Percentiles rank a stretch among this genome's conserved stretches.
Conservation (phyloP, 1,284 basidiomycete species). For the Cryptococcus sp. region DNA sequence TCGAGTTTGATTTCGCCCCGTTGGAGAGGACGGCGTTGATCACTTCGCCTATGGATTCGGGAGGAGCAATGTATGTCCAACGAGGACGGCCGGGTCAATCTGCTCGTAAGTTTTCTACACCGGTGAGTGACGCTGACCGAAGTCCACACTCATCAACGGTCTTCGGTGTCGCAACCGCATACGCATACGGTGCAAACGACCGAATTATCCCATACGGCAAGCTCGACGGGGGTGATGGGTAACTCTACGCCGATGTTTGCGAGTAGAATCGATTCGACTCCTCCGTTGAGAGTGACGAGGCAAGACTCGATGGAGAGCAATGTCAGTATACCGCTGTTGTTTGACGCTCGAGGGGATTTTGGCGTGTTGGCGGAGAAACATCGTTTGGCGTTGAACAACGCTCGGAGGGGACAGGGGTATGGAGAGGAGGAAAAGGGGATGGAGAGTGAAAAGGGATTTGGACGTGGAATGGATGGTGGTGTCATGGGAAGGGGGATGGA, state of each 20-base stretch:
- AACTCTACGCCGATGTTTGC: no score
- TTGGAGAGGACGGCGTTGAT: slow-evolving; percentile 5
- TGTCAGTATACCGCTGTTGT: slow-evolving; percentile 11
- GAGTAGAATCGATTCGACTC: neutral
- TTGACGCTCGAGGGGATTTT: slow-evolving; percentile 13
- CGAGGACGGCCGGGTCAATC: no score
- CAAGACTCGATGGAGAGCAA: slow-evolving; percentile 1
- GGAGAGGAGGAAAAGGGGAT: neutral
- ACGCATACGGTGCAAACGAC: no score
- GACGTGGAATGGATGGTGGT: neutral
- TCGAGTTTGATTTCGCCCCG: slow-evolving; percentile 15
- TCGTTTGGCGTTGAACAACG: slow-evolving; percentile 3
- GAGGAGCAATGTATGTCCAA: neutral
- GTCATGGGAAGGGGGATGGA: neutral
- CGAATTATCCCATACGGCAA: no score
- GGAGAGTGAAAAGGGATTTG: neutral
- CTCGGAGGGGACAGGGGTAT: neutral
- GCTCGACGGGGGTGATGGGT: no score
- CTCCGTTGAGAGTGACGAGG: neutral
- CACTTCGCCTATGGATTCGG: neutral
- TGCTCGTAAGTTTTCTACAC: no score
- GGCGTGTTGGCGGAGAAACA: slow-evolving; percentile 1
- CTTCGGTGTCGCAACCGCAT: no score
- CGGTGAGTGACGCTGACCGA: no score
- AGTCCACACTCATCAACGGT: no score